Base-by-base conservation (phyloP, 345 rosid species). In the Populus nigra region DNA sequence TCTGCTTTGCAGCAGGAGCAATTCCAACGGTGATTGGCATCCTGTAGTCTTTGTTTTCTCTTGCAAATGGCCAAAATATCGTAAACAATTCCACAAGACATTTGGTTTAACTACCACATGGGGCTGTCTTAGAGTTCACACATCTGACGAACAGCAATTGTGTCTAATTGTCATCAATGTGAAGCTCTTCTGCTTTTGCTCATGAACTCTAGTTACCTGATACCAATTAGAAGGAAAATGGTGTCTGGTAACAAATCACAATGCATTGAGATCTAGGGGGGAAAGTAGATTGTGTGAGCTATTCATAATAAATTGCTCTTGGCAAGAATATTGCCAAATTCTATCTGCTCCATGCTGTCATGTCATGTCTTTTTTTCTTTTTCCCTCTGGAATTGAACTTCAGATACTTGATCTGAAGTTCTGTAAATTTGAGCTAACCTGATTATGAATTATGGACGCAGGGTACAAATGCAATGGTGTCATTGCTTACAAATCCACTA, bases 401-500 rank as follows among this genome's bases (percentile, higher is more conserved):
- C 12, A 68, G 29, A 49, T 70, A 31, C 20, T 27, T 23, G 13
- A 29, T 41, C 3, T 15, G 11, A 63, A 17, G 53, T 27, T 41
- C 39, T 62, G 2, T 41, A 10, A 25, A 27, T 10, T 69, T 20
- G 31, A 67, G 76, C 15, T 39, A 76, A 74, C 53, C 35, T 86
- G 72, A 79, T 65, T 57, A 72, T 47, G 55, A 71, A 73, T 53
- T 50, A 23, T 84, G 78, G 69, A 68, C n/a, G 78, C 95, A 96
- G 98, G 97, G 96, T 45, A 68, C 77, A 45, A 76, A 55, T 83
- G 90, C 91, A 71, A 75, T 96, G 55, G 89, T 78, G 27, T 84
- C 88, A 50, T 83, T 93, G 83, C 93, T 96, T 65, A 73, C 25
- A 70, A 87, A 88, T 83, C 90, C 94, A 73, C 81, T 79, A 73